These are phyloP conservation scores for Lentinula detonsa DNA, from an alignment of 768 basidiomycete genomes.

Conservation along the genomic window DNA sequence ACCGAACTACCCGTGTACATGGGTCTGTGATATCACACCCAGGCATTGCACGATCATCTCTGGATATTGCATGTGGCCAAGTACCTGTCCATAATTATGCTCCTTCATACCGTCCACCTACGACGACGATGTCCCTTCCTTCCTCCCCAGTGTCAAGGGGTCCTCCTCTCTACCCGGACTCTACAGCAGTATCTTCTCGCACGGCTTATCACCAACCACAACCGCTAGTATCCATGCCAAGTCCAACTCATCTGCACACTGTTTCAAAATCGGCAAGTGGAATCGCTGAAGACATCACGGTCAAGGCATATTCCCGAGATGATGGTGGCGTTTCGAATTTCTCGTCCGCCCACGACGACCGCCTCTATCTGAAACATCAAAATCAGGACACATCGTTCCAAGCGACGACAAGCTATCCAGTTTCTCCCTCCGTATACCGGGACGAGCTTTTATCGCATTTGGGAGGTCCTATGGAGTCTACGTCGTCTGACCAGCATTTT, in stretches of 20 bases:
- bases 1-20: not conserved
- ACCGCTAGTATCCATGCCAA: not conserved
- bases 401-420: not conserved
- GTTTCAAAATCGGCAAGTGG: not conserved
- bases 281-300: not conserved
- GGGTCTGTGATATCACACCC: not conserved
- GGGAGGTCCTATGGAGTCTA: not conserved
- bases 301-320: not conserved
- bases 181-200: not conserved
- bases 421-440: not conserved
- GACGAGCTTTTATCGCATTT: constrained; percentile 1
- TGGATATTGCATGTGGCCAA: not conserved
- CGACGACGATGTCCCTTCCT: not conserved
- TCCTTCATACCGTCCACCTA: not conserved
- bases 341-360: not conserved
- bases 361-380: not conserved
- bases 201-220: not conserved
- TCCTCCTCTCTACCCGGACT: not conserved
- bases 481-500: not conserved
- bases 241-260: not conserved
- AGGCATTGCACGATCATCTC: not conserved
- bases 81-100: not conserved
- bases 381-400: not conserved
- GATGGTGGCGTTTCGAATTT: not conserved
- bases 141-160: not conserved